phyloP scores from a whole-genome alignment of 1,284 basidiomycete species.

The Cerrena zonata region DNA sequence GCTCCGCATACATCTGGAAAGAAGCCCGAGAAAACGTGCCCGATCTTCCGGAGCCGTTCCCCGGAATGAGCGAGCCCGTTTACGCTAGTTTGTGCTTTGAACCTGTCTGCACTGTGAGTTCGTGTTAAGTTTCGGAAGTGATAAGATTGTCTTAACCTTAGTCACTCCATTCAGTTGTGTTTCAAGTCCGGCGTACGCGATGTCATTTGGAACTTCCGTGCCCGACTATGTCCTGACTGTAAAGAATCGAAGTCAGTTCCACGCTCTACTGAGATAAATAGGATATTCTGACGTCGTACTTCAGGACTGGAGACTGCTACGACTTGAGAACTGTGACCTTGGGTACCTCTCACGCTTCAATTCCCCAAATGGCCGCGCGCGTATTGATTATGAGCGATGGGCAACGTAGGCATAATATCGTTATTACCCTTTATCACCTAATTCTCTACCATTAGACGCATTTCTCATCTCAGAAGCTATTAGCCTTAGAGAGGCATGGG shows the following conservation, averaged over 20 bases:
- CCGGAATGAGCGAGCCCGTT: not conserved
- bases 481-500: not conserved
- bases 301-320: not conserved
- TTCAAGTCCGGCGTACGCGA: not conserved
- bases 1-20: constrained; percentile 13
- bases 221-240: not conserved
- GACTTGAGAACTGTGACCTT: too few relatives aligned
- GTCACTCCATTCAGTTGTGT: not conserved
- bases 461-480: not conserved
- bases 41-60: not conserved
- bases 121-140: not conserved
- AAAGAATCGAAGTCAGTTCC: not conserved
- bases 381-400: not conserved
- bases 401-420: not conserved
- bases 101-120: not conserved
- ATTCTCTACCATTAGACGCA: not conserved
- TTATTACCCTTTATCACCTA: not conserved
- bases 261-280: not conserved
- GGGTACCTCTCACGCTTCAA: too few relatives aligned
- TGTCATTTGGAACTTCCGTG: not conserved
- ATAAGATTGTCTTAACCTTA: not conserved
- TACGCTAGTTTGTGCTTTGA: not conserved
- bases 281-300: not conserved
- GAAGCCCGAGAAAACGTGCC: constrained; percentile 10
- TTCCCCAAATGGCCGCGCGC: not conserved